Evolutionary conservation across 2,329 filamentous ascomycete species (phyloP).

Genomic region (Exophiala spinifera): DNA sequence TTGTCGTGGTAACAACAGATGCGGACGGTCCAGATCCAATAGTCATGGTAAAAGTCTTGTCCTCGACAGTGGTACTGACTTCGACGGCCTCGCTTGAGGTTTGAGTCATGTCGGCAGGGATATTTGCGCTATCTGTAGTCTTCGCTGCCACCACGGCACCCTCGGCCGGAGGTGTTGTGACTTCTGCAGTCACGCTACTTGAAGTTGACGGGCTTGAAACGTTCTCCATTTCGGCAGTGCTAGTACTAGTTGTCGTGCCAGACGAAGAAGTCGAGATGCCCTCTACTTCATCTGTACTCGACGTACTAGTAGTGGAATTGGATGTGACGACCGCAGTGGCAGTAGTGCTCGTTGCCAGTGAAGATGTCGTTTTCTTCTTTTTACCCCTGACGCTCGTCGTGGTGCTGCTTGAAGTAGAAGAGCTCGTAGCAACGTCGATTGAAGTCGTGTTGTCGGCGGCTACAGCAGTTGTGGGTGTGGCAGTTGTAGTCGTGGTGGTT

Average conservation of each 20-base stretch:
- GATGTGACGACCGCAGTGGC: background rate
- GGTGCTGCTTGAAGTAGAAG: background rate
- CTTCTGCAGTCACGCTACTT: background rate
- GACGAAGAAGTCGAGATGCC: constrained; percentile 2
- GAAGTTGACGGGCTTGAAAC: constrained; percentile 3
- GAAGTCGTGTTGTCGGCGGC: too few relatives aligned
- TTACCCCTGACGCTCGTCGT: background rate
- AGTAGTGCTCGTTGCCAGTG: background rate
- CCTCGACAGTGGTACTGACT: constrained; percentile 18
- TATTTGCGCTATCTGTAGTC: background rate
- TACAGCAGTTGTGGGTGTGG: too few relatives aligned
- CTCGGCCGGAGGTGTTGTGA: background rate
- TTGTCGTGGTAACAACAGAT: constrained; percentile 23
- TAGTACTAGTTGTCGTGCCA: constrained; percentile 1
- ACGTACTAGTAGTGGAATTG: constrained; percentile 6
- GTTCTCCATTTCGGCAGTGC: constrained; percentile 1
- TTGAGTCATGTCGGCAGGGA: constrained; percentile 1
- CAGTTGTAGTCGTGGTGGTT: background rate
- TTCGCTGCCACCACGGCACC: background rate
- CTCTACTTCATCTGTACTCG: background rate
- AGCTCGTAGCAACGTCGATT: too few relatives aligned
- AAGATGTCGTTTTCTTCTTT: background rate
- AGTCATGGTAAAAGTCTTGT: constrained; percentile 16
- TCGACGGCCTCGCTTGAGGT: constrained; percentile 11
- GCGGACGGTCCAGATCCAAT: constrained; percentile 17